phyloP scores from a whole-genome alignment of 1,284 basidiomycete species.

The Sporisorium graminicola region DNA sequence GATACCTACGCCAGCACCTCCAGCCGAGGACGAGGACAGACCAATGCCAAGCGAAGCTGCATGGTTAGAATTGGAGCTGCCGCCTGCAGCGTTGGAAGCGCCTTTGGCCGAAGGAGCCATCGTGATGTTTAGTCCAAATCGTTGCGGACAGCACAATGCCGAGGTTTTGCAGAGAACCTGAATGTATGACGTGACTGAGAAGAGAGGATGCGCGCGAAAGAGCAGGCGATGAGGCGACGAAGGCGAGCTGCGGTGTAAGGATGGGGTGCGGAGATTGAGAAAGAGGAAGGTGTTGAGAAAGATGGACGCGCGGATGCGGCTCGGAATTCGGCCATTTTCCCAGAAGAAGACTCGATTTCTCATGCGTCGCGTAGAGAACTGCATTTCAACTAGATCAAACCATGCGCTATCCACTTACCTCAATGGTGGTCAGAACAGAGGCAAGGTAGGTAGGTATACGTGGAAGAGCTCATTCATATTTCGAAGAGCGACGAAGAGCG shows the following conservation, averaged over 20 bases:
- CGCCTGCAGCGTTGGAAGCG: constrained; percentile 30
- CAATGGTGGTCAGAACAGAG: no score
- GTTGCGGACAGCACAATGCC: neutral
- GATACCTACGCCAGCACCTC: constrained; percentile 33
- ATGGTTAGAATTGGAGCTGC: constrained; percentile 27
- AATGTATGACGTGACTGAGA: neutral
- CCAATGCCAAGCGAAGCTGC: constrained; percentile 38
- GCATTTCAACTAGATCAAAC: neutral
- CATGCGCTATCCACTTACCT: no score
- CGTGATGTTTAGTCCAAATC: neutral
- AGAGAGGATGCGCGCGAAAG: neutral
- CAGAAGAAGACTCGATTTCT: constrained; percentile 13
- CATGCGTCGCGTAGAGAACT: neutral
- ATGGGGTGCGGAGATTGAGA: neutral
- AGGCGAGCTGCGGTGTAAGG: neutral
- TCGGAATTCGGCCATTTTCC: constrained; percentile 34
- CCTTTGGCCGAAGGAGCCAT: constrained; percentile 43
- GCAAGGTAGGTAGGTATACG: neutral
- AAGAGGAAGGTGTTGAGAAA: neutral
- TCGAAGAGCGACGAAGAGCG: neutral
- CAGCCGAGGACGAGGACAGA: constrained; percentile 31
- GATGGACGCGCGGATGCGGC: constrained; percentile 8
- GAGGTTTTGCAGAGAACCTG: neutral
- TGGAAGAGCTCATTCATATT: neutral
- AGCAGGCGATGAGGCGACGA: neutral